These are phyloP conservation scores for Endogone sp. DNA, from an alignment of 192 early-diverging fungal species.

Conservation along the genomic window DNA sequence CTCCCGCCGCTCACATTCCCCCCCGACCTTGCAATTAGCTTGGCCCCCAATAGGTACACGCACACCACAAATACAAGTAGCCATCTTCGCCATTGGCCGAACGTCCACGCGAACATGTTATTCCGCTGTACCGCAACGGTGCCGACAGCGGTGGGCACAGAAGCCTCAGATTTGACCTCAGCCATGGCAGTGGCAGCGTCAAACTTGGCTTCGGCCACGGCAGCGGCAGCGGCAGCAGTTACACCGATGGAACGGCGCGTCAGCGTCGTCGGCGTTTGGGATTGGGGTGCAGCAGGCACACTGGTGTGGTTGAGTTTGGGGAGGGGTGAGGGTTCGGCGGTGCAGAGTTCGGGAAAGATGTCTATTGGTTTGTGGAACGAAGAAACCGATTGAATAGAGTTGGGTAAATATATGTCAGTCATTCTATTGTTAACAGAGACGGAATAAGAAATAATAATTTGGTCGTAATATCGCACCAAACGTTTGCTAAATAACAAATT, in stretches of 20 bases:
- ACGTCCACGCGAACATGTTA: conserved; percentile 24
- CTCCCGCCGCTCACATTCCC: conserved; percentile 2
- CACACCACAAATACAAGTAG: conserved; percentile 50
- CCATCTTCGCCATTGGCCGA: conserved; percentile 55
- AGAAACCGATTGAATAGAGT: background rate
- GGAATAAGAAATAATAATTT: background rate
- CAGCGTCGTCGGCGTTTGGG: conserved; percentile 7
- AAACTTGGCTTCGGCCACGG: conserved; percentile 1
- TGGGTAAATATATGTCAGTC: background rate
- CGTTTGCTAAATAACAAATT: background rate
- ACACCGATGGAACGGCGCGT: conserved; percentile 3
- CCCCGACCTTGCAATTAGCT: conserved; percentile 29
- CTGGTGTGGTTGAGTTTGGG: background rate
- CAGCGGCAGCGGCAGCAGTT: conserved; percentile 9
- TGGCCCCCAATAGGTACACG: conserved; percentile 51
- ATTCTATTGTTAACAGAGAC: background rate
- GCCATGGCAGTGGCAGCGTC: too few species aligned
- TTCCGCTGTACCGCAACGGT: background rate
- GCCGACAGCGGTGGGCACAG: background rate
- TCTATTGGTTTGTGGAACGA: conserved; percentile 33
- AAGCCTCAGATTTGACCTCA: conserved; percentile 2
- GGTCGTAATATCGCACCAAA: background rate
- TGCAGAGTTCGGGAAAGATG: conserved; percentile 83
- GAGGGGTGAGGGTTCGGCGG: conserved; percentile 26
- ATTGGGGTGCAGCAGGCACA: conserved; percentile 10